These are phyloP conservation scores for Eimeria maxima DNA, from an alignment of 169 alveolate genomes.

Conservation along the genomic window DNA sequence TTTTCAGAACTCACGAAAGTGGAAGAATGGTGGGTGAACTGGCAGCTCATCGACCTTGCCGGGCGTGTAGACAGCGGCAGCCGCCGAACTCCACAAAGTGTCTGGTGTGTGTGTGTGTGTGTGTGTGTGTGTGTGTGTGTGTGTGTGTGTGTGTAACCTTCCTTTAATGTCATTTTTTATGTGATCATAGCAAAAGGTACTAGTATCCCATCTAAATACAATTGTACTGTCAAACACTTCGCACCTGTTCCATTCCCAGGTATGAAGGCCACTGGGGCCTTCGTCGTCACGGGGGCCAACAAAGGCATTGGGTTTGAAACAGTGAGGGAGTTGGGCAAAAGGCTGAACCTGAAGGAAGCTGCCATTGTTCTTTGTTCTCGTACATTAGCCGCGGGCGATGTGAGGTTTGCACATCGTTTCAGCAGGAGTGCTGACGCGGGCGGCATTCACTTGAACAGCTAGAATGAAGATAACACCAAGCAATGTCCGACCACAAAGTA, in stretches of 20 bases:
- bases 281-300: conserved; percentile 77
- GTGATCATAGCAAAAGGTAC: neutral
- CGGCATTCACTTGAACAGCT: neutral
- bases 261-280: conserved; percentile 21
- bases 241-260: neutral
- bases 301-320: conserved; percentile 75
- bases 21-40: neutral
- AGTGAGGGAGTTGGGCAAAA: conserved; percentile 44
- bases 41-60: neutral
- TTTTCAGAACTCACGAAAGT: neutral
- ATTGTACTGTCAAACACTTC: neutral
- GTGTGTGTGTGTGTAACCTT: too few species aligned
- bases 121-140: too few species aligned
- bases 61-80: neutral
- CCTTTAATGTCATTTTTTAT: too few species aligned
- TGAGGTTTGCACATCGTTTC: neutral
- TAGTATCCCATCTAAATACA: neutral
- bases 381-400: conserved; percentile 38
- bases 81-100: neutral
- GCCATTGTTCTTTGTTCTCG: conserved; percentile 53
- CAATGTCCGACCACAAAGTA: neutral
- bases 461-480: neutral
- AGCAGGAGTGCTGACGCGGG: neutral
- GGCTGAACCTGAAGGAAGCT: conserved; percentile 4
- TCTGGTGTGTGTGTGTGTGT: neutral